Percentiles rank a stretch among this genome's conserved stretches.
Evolutionary conservation across 2,329 filamentous ascomycete genomes (phyloP).

Genomic region (Botrytis sinoallii): DNA sequence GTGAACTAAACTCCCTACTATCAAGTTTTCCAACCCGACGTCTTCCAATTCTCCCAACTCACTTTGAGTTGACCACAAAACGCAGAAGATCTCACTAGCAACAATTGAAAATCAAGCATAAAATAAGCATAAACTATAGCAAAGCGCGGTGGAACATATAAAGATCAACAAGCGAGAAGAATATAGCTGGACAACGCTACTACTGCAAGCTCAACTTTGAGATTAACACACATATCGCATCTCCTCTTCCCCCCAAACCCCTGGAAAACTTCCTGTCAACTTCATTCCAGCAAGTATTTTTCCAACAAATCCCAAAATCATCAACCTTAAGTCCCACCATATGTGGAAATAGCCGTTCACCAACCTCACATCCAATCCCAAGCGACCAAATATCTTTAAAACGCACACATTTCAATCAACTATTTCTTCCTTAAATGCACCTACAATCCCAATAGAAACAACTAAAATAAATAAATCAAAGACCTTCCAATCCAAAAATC

Average conservation of each 20-base stretch:
- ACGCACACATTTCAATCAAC: neutral
- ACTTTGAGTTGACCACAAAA: neutral
- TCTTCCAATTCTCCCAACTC: neutral
- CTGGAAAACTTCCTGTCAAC: neutral
- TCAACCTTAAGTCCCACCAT: neutral
- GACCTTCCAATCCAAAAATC: accelerated
- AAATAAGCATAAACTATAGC: neutral
- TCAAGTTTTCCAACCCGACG: neutral
- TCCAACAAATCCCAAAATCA: neutral
- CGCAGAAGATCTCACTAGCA: neutral
- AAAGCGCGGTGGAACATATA: neutral
- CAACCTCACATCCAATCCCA: neutral
- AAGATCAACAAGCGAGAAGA: too few relatives aligned
- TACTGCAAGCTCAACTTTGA: neutral
- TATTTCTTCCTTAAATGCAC: accelerated
- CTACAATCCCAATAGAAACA: neutral
- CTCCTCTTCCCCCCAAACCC: neutral
- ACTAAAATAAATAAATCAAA: neutral
- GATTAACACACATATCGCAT: neutral
- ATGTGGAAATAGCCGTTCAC: neutral
- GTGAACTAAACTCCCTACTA: neutral
- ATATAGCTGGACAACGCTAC: neutral
- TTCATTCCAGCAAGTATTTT: neutral
- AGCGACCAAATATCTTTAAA: neutral
- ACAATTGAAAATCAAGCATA: neutral